Percentiles rank a stretch among this genome's conserved stretches.
phyloP scores from a whole-genome alignment of 2,329 filamentous ascomycete species.

The Aureobasidium vineae region DNA sequence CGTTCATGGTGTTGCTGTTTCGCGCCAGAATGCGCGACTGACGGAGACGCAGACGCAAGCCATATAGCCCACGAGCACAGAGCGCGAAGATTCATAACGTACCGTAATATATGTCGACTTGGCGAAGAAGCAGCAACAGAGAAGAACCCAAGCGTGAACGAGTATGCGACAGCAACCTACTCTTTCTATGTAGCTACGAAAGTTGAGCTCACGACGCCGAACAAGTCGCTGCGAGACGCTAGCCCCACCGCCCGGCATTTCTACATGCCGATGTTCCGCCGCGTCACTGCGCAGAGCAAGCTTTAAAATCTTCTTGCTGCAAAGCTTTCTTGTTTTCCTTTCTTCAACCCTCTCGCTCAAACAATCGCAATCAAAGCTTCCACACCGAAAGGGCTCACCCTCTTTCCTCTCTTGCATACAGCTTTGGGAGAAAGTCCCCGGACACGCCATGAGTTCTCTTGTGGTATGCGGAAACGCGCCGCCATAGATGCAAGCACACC shows the following conservation, averaged over 20 bases:
- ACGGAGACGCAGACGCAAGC: background rate
- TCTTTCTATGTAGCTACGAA: background rate
- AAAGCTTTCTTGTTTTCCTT: slow-evolving; percentile 32
- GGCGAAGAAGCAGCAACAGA: background rate
- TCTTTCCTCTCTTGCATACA: slow-evolving; percentile 42
- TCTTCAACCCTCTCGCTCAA: slow-evolving; percentile 82
- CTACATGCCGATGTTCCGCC: background rate
- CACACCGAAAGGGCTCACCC: slow-evolving; percentile 65
- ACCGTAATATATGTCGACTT: background rate
- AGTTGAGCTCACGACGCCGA: slow-evolving; percentile 17
- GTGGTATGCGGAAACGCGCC: slow-evolving; percentile 91
- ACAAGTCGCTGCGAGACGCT: background rate
- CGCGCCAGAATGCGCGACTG: background rate
- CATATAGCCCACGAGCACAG: background rate
- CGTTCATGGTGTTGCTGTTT: background rate
- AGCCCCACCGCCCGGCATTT: background rate
- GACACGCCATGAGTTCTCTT: slow-evolving; percentile 61
- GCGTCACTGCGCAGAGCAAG: background rate
- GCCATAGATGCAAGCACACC: slow-evolving; percentile 81
- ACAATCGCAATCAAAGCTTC: slow-evolving; percentile 99
- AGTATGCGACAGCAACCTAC: background rate
- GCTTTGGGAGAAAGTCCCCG: slow-evolving; percentile 99
- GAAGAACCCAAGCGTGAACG: background rate
- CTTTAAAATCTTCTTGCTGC: background rate
- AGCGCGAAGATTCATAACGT: background rate